Percentiles rank a stretch among this genome's conserved stretches.
Conservation (phyloP, 106 monocot species). For the Gastrodia elata region DNA sequence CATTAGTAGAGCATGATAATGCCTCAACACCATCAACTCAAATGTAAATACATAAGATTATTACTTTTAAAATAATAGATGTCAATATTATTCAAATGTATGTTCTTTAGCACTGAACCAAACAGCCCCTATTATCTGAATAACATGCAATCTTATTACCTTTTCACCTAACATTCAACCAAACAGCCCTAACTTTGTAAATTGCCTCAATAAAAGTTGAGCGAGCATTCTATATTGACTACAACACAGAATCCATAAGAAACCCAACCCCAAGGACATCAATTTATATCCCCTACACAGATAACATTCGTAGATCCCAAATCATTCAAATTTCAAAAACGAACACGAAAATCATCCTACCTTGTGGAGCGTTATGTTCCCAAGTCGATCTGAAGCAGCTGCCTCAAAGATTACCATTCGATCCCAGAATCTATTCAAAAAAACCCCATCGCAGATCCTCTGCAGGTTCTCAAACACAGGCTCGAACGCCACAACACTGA, state of each 20-base stretch:
- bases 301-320: neutral
- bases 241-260: neutral
- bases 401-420: conserved; percentile 58
- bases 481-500: conserved; percentile 81
- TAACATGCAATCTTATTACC: too few species aligned
- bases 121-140: too few species aligned
- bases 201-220: too few species aligned
- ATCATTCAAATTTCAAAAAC: neutral
- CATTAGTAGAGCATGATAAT: too few species aligned
- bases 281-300: neutral
- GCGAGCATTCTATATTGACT: too few species aligned
- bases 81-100: too few species aligned
- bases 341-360: conserved; percentile 21
- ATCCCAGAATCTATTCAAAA: conserved; percentile 61
- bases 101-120: too few species aligned
- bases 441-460: conserved; percentile 84
- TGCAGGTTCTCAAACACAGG: conserved; percentile 91
- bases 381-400: conserved; percentile 68
- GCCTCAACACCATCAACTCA: too few species aligned
- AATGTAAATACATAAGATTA: too few species aligned
- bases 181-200: too few species aligned
- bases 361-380: conserved; percentile 94
- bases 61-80: too few species aligned
- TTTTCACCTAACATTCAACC: too few species aligned
- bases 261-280: neutral